Evolutionary conservation across 2,329 filamentous ascomycete species (phyloP).

Genomic region (Nigrograna mackinnonii): DNA sequence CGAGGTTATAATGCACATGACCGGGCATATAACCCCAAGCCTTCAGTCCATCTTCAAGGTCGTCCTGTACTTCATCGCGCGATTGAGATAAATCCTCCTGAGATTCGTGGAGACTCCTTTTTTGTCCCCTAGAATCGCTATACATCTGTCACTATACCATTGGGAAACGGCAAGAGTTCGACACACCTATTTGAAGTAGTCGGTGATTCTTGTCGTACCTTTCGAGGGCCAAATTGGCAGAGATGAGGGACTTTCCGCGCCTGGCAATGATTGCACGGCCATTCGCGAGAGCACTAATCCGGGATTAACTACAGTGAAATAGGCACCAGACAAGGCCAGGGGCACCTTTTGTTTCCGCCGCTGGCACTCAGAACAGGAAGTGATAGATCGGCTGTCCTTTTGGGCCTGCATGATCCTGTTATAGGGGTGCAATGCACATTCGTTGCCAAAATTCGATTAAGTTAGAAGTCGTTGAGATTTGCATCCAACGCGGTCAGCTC

Average conservation of each 20-base stretch:
- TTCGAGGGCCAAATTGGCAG: slow-evolving; percentile 49
- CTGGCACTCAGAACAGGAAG: slow-evolving; percentile 53
- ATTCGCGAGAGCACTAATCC: slow-evolving; percentile 52
- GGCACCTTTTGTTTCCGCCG: slow-evolving; percentile 55
- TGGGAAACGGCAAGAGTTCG: neutral
- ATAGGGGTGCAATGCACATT: too few relatives aligned
- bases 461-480: too few relatives aligned
- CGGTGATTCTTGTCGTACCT: slow-evolving; percentile 22
- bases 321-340: slow-evolving; percentile 7
- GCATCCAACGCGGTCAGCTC: too few relatives aligned
- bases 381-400: slow-evolving; percentile 27
- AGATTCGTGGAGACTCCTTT: slow-evolving; percentile 19
- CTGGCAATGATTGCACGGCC: slow-evolving; percentile 57
- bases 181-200: slow-evolving; percentile 22
- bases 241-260: slow-evolving; percentile 52
- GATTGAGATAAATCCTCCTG: slow-evolving; percentile 3
- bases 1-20: slow-evolving; percentile 34
- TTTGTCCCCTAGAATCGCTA: slow-evolving; percentile 18
- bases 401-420: slow-evolving; percentile 29
- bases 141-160: slow-evolving; percentile 2
- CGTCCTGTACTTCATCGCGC: slow-evolving; percentile 11
- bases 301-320: slow-evolving; percentile 14
- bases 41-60: slow-evolving; percentile 30
- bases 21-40: slow-evolving; percentile 42
- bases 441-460: too few relatives aligned